These are phyloP conservation scores for Apophysomyces trapeziformis DNA, from an alignment of 371 early-diverging fungal genomes.

Conservation along the genomic window DNA sequence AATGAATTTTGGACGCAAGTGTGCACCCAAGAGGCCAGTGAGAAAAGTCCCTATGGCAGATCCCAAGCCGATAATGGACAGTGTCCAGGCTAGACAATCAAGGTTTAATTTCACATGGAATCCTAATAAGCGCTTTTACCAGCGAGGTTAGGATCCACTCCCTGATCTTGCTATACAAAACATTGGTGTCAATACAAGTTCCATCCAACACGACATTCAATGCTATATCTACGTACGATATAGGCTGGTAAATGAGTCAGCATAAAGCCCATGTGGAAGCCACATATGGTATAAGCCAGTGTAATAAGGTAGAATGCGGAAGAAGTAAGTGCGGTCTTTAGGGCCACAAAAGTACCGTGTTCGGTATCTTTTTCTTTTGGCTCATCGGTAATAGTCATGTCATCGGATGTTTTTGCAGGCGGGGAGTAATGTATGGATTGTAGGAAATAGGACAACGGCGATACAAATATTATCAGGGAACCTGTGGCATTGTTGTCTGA, in stretches of 20 bases:
- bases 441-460: conserved; percentile 27
- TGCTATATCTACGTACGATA: conserved; percentile 18
- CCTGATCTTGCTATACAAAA: conserved; percentile 32
- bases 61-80: conserved; percentile 39
- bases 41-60: conserved; percentile 33
- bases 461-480: conserved; percentile 14
- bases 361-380: conserved; percentile 19
- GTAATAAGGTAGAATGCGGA: conserved; percentile 33
- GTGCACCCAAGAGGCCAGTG: conserved; percentile 25
- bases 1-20: conserved; percentile 27
- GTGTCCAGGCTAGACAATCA: conserved; percentile 32
- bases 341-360: conserved; percentile 19
- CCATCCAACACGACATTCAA: not conserved
- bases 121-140: conserved; percentile 17
- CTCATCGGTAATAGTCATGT: not conserved
- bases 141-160: conserved; percentile 28
- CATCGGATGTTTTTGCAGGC: conserved; percentile 12
- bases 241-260: conserved; percentile 43
- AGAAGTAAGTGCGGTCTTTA: conserved; percentile 31
- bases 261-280: conserved; percentile 39
- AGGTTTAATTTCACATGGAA: not conserved
- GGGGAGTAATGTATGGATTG: conserved; percentile 20
- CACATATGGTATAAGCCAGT: conserved; percentile 37
- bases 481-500: conserved; percentile 14
- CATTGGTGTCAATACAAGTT: not conserved